Evolutionary conservation across 129 eudicot species (phyloP).

Genomic region (Tanacetum coccineum): DNA sequence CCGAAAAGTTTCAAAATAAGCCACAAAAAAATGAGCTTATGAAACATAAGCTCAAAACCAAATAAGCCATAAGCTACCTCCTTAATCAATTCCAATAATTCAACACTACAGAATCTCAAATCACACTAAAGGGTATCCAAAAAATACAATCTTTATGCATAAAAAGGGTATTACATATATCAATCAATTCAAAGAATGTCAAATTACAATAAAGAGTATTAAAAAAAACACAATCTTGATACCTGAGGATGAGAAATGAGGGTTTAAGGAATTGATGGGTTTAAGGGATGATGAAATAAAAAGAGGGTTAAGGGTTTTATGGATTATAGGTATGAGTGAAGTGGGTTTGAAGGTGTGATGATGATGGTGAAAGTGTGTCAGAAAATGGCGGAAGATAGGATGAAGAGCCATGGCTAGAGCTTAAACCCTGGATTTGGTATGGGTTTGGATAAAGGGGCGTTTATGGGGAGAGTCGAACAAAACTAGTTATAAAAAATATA

Average conservation of each 20-base stretch:
- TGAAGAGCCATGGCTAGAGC: constrained; percentile 34
- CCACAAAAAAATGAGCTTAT: too few species aligned
- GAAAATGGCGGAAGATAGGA: constrained; percentile 44
- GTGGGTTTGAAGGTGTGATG: constrained; percentile 32
- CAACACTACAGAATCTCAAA: not conserved
- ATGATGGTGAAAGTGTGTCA: constrained; percentile 31
- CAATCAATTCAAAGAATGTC: too few species aligned
- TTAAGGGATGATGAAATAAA: constrained; percentile 25
- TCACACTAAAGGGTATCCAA: constrained; percentile 5
- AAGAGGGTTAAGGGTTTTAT: constrained; percentile 33
- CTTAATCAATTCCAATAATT: not conserved
- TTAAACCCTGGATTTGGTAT: constrained; percentile 9
- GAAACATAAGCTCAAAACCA: too few species aligned
- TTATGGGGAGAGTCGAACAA: not conserved
- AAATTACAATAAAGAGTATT: constrained; percentile 2
- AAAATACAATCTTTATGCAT: not conserved
- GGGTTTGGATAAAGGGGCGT: not conserved
- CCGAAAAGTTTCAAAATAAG: too few species aligned
- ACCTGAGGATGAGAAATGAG: constrained; percentile 38
- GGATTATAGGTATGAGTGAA: constrained; percentile 23
- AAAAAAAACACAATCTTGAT: not conserved
- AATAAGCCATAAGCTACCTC: too few species aligned
- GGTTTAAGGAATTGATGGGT: constrained; percentile 29
- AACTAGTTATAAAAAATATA: too few species aligned
- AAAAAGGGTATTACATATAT: too few species aligned